phyloP scores from a whole-genome alignment of 768 basidiomycete genomes.

The Boletus bicolor region DNA sequence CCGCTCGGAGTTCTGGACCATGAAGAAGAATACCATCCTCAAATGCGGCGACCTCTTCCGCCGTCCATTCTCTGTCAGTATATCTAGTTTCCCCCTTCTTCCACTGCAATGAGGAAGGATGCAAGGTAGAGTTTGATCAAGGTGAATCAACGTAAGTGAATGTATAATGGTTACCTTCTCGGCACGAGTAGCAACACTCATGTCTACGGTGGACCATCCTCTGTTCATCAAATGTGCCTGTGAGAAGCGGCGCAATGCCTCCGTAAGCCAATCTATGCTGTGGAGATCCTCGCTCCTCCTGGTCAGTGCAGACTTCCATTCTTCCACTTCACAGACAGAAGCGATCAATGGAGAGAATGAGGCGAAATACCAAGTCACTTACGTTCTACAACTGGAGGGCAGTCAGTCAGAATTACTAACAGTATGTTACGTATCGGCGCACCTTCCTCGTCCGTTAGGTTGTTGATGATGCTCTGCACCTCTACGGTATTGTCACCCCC shows the following conservation, averaged over 20 bases:
- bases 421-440: conserved; percentile 27
- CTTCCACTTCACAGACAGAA: conserved; percentile 51
- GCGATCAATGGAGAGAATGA: background rate
- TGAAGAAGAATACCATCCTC: conserved; percentile 71
- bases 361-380: conserved; percentile 21
- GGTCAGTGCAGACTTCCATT: conserved; percentile 55
- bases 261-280: conserved; percentile 81
- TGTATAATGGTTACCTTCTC: conserved; percentile 56
- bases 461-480: conserved; percentile 61
- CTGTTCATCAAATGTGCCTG: conserved; percentile 58
- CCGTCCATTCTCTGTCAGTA: conserved; percentile 68
- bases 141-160: conserved; percentile 7
- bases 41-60: conserved; percentile 68
- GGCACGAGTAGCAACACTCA: conserved; percentile 51
- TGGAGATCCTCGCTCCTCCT: conserved; percentile 48
- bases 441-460: conserved; percentile 68
- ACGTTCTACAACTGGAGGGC: conserved; percentile 55
- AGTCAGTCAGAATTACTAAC: conserved; percentile 23
- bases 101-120: conserved; percentile 48
- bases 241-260: conserved; percentile 68
- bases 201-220: conserved; percentile 59
- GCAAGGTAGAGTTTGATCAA: conserved; percentile 10
- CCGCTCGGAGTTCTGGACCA: conserved; percentile 76
- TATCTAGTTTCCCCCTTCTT: conserved; percentile 64
- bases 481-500: conserved; percentile 74